Base-by-base conservation (phyloP, 352 stramenopile genomes). In the Phytophthora pistaciae region DNA sequence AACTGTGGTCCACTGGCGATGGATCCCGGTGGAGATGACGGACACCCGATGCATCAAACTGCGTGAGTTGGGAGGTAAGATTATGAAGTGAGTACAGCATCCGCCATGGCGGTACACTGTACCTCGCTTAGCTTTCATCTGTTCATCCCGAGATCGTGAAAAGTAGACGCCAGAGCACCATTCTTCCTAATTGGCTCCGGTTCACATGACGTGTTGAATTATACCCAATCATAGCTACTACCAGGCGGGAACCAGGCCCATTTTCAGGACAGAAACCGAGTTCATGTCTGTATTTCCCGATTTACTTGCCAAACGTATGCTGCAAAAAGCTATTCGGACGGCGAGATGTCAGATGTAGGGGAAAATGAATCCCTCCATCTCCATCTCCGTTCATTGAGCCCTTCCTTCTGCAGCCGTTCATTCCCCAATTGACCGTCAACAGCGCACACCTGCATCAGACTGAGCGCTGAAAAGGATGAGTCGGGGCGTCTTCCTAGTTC, bases 261-360 rank as follows among this genome's bases (percentile, higher is more conserved):
- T 49, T 20, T 46, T 49, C 42, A 23, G 42, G 42, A 49, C 42
- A 49, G 10, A 44, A 49, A 49, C 16, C 42, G 18, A 23, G 6
- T 49, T 3, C 42, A 49, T 11, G 42, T 49, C 42, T 49, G 42
- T 49, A 49, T 49, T 49, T 49, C 18, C 18, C 42, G 13, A 20
- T 3, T 49, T 49, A 21, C 40, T 49, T 49, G 40, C 13, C 40
- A 49, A 49, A 21, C 8, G 14, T 49, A 49, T 49, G 42, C 42
- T 49, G 18, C 42, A 23, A n/a, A 44, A 49, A 49, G 42, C 42
- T 49, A 18, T 49, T 49, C 42, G 42, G 42, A 49, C 42, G 42
- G 42, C 20, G 42, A 49, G 18, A 49, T 49, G n/a, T 49, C 42
- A 49, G 42, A 49, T 49, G 42, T 49, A 49, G 16, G 42, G 27